Conservation (phyloP, 257 asterid genomes). For the Solanum dulcamara region DNA sequence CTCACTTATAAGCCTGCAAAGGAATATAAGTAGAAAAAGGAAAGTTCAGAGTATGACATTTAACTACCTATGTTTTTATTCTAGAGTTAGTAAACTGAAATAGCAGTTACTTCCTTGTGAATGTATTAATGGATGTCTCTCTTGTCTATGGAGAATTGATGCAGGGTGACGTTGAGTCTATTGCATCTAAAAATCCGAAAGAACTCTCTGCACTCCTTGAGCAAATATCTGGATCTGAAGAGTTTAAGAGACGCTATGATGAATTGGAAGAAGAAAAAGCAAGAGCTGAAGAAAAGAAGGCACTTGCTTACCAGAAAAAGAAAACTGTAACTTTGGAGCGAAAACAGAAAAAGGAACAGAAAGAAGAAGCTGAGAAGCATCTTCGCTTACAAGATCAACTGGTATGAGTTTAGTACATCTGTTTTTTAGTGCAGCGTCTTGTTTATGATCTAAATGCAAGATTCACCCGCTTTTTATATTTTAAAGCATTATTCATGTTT, state of each 20-base stretch:
- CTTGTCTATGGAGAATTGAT: background rate
- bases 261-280: constrained; percentile 78
- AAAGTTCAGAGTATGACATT: background rate
- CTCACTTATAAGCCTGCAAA: background rate
- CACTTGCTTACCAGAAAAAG: constrained; percentile 90
- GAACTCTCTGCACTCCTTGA: constrained; percentile 81
- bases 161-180: constrained; percentile 98
- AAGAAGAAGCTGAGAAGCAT: constrained; percentile 97
- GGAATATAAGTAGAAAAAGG: background rate
- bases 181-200: constrained; percentile 92
- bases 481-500: background rate
- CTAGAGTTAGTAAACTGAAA: background rate
- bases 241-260: constrained; percentile 65
- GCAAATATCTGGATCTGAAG: constrained; percentile 97
- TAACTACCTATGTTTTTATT: background rate
- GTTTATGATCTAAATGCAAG: background rate
- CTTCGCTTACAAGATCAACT: constrained; percentile 76
- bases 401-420: constrained; percentile 22
- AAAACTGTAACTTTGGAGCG: constrained; percentile 72
- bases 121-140: background rate
- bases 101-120: background rate
- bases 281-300: constrained; percentile 84
- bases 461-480: background rate
- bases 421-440: background rate
- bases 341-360: constrained; percentile 90